Evolutionary conservation across 176 grass and related monocot species (phyloP).

Genomic region (Hordeum marinum): DNA sequence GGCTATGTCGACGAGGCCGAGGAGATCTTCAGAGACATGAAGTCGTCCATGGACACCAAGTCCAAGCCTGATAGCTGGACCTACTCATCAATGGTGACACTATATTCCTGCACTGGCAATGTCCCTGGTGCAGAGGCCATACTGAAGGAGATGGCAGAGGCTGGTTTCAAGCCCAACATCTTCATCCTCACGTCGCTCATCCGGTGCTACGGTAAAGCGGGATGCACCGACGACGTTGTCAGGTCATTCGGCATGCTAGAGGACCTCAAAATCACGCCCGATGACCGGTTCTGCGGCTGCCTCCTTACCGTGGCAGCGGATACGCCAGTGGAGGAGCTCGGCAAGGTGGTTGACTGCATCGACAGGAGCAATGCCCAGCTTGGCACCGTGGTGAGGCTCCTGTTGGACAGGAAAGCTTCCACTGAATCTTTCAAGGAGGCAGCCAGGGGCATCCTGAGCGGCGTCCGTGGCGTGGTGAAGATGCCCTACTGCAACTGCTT

Average conservation of each 20-base stretch:
- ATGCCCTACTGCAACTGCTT: conserved; percentile 81
- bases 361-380: conserved; percentile 46
- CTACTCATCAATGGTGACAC: conserved; percentile 82
- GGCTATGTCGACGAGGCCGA: conserved; percentile 67
- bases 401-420: conserved; percentile 31
- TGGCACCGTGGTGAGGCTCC: conserved; percentile 56
- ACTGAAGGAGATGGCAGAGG: conserved; percentile 75
- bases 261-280: conserved; percentile 49
- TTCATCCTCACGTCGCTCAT: conserved; percentile 84
- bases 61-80: conserved; percentile 80
- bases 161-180: conserved; percentile 63
- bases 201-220: conserved; percentile 73
- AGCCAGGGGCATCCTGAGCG: conserved; percentile 39
- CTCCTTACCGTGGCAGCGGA: conserved; percentile 63
- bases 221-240: conserved; percentile 49
- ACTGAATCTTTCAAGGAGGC: conserved; percentile 46
- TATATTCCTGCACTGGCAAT: conserved; percentile 62
- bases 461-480: conserved; percentile 48
- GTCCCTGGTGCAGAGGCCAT: conserved; percentile 57
- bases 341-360: conserved; percentile 71
- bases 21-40: conserved; percentile 79
- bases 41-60: conserved; percentile 34
- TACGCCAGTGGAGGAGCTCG: conserved; percentile 51
- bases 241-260: conserved; percentile 51
- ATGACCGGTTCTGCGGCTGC: conserved; percentile 76